Base-by-base conservation (phyloP, 345 rosid species). In the Theobroma cacao region DNA sequence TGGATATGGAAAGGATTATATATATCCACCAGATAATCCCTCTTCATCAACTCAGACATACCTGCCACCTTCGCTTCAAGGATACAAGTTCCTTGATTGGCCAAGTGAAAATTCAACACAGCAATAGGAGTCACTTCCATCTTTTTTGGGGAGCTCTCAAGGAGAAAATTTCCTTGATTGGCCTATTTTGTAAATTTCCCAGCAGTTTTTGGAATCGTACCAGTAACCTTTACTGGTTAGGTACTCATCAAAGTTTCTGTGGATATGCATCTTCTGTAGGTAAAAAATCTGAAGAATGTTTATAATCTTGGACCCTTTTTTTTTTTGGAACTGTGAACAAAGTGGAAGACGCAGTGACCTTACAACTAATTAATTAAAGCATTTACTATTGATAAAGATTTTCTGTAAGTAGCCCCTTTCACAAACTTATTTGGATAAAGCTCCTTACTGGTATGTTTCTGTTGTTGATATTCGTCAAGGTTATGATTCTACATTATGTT, bases 11-110 rank as follows among this genome's bases (percentile, higher is more conserved):
- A 91, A 89, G 79, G 95, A 85, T 76, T 94, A 94, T 78, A 78
- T 92, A 56, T 94, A 94, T 81, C 87, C 97, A 15, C 98, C 98
- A 0, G 80, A 84, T 30, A 78, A 92, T 79, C 97, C 98, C 36
- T 80, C 83, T 41, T 60, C 87, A 18, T 84, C 88, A 0, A 77
- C 77, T 14, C 97, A 92, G 79, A 88, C 85, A 70, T 94, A 79
- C 84, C 78, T 94, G 26, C 93, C 97, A 1, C 77, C 89, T 22
- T 91, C 97, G 9, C 89, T 94, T 80, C 82, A 84, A 77, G 86
- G 89, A 31, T 84, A 80, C 86, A 92, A 90, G 81, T 92, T 94
- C 87, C 90, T 94, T 18, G 92, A 92, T 77, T 90, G 94, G 93
- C 93, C 93, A 1, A 56, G 75, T 62, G 56, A 60, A 62, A 76